These are phyloP conservation scores for Eleusine indica DNA, from an alignment of 176 grass and related monocot genomes.

Conservation along the genomic window DNA sequence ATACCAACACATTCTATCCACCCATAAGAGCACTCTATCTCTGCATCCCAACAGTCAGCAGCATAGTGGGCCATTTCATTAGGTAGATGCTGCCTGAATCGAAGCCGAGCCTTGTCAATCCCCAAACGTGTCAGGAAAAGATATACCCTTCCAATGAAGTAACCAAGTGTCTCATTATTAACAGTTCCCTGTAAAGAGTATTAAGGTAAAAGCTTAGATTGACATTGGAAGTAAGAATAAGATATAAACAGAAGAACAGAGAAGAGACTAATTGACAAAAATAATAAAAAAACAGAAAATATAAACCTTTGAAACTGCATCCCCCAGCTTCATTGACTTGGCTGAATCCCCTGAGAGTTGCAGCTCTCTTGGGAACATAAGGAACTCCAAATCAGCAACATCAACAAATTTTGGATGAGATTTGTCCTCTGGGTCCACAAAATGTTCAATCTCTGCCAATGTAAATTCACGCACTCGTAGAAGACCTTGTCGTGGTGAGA, in stretches of 20 bases:
- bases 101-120: constrained; percentile 62
- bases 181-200: constrained; percentile 61
- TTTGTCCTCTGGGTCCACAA: constrained; percentile 84
- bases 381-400: constrained; percentile 69
- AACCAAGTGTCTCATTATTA: constrained; percentile 88
- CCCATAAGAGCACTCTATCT: constrained; percentile 82
- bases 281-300: constrained; percentile 2
- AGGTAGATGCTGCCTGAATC: constrained; percentile 81
- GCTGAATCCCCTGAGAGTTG: constrained; percentile 68
- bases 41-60: constrained; percentile 87
- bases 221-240: background rate
- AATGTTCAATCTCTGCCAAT: constrained; percentile 85
- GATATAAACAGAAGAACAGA: constrained; percentile 14
- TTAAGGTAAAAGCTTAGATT: background rate
- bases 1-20: constrained; percentile 91
- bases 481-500: constrained; percentile 87
- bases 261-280: background rate
- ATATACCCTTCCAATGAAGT: constrained; percentile 88
- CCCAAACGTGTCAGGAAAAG: constrained; percentile 78
- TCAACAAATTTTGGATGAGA: constrained; percentile 82
- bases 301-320: constrained; percentile 69
- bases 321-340: constrained; percentile 58
- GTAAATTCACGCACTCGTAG: constrained; percentile 86
- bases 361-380: constrained; percentile 76
- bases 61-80: constrained; percentile 97